Base-by-base conservation (phyloP, 768 basidiomycete species). In the Mycena amicta region DNA sequence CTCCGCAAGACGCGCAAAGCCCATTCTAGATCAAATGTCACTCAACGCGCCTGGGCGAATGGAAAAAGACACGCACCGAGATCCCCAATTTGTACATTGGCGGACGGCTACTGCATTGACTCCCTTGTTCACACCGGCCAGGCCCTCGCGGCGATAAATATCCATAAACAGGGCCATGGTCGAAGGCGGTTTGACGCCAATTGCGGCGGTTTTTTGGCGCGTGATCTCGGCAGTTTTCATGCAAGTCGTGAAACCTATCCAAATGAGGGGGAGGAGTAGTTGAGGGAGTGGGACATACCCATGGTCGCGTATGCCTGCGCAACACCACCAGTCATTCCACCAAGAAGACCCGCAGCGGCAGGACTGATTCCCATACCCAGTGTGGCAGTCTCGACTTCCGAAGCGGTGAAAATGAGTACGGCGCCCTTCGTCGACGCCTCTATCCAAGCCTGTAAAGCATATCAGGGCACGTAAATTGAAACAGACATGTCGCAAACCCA, bases 181-280 rank as follows among this genome's bases (percentile, higher is more conserved):
- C 53, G 91, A 93, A 53, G 89, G 90, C 12, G 94, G 93, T 70
- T 92, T 89, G 40, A 88, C 82, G 39, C 97, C 97, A 27, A 83
- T 73, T 16, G 89, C 86, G 23, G 88, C 91, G 66, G 93, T 90
- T 75, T 99, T 99, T 69, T 92, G 90, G 66, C 95, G 89, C 49
- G 95, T 98, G 65, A 98, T 98, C 75, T 96, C 95, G 62, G 86
- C 97, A 22, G 97, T 99, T 77, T 99, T 99, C 97, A 99, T 99
- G 75, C 94, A 97, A 41, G 96, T 98, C 76, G 94, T 96, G 79
- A 98, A 94, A 67, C 96, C 95, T 97, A 64, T 46, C 31, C 47
- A 43, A 16, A 54, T 31, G 49, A 23, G 23, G 30, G 33, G 52
- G 46, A 45, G 54, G 18, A 56, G 33, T 40, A 55, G 55, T 22